These are phyloP conservation scores for Blastobotrys raffinosifermentans DNA, from an alignment of 1,139 yeast genomes.

Conservation along the genomic window DNA sequence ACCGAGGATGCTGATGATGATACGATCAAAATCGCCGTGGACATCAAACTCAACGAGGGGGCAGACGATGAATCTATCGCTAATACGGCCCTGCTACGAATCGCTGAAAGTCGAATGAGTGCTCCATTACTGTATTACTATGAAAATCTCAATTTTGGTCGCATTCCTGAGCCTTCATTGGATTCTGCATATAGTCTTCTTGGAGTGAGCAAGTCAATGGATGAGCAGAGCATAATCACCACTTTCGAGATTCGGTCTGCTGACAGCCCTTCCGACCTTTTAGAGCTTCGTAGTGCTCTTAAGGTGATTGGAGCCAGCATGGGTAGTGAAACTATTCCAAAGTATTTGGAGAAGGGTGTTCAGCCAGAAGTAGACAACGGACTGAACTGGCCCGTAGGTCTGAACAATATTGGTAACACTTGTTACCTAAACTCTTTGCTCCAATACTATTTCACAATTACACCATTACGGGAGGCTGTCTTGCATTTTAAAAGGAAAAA, in stretches of 20 bases:
- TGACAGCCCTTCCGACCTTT: conserved; percentile 29
- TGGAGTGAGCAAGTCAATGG: conserved; percentile 25
- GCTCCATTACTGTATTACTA: conserved; percentile 32
- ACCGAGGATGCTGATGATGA: conserved; percentile 72
- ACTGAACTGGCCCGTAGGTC: conserved; percentile 64
- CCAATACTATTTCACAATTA: conserved; percentile 82
- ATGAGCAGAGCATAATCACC: conserved; percentile 25
- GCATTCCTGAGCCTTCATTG: conserved; percentile 37
- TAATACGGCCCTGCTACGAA: conserved; percentile 48
- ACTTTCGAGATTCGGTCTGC: conserved; percentile 29
- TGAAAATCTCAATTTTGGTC: conserved; percentile 17
- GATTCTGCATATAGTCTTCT: conserved; percentile 52
- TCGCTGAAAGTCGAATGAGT: conserved; percentile 52
- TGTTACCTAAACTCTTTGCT: conserved; percentile 86
- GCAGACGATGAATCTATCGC: conserved; percentile 39
- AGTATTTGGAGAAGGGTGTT: conserved; percentile 24
- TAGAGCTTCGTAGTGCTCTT: conserved; percentile 32
- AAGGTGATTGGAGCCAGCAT: conserved; percentile 29
- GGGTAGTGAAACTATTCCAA: conserved; percentile 21
- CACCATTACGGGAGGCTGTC: conserved; percentile 69
- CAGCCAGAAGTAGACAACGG: conserved; percentile 15
- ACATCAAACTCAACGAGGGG: conserved; percentile 41
- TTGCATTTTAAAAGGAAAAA: conserved; percentile 47
- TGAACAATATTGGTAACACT: conserved; percentile 91
- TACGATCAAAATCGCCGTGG: conserved; percentile 59